These are phyloP conservation scores for Postia placenta DNA, from an alignment of 768 basidiomycete genomes.

Conservation along the genomic window DNA sequence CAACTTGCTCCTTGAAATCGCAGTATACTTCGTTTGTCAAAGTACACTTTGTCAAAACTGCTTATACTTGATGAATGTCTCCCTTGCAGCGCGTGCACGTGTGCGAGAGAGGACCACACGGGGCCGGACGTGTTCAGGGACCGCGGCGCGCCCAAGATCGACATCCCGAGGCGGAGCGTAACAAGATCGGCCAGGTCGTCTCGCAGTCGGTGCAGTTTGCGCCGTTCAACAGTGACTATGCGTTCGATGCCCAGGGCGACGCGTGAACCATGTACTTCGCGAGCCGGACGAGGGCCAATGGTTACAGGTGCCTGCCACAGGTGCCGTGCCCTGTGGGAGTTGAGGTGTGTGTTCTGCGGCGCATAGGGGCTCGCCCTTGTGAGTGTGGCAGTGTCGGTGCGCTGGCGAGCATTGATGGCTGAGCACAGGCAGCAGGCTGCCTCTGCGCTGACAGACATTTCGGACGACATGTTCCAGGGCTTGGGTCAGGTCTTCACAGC, in stretches of 20 bases:
- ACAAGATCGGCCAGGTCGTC: slow-evolving; percentile 52
- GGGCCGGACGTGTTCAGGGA: slow-evolving; percentile 51
- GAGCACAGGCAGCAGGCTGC: slow-evolving; percentile 39
- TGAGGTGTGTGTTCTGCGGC: background rate
- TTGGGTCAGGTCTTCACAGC: slow-evolving; percentile 44
- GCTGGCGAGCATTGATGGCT: background rate
- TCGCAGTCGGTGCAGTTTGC: slow-evolving; percentile 79
- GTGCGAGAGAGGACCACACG: slow-evolving; percentile 69
- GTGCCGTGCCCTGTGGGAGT: slow-evolving; percentile 5
- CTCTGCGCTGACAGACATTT: slow-evolving; percentile 39
- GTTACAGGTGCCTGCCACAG: slow-evolving; percentile 25
- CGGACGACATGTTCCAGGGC: slow-evolving; percentile 52
- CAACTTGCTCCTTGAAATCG: too few species aligned
- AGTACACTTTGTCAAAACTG: too few species aligned
- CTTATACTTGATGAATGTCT: too few species aligned
- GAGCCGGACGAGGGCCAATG: slow-evolving; percentile 28
- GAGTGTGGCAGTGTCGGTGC: background rate
- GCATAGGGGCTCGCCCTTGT: background rate
- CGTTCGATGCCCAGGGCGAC: slow-evolving; percentile 30
- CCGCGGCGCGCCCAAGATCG: slow-evolving; percentile 78
- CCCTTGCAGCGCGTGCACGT: slow-evolving; percentile 70
- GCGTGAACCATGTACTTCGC: slow-evolving; percentile 30
- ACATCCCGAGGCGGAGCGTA: slow-evolving; percentile 69
- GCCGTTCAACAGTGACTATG: slow-evolving; percentile 43
- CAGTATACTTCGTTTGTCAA: too few species aligned